Evolutionary conservation across 768 basidiomycete genomes (phyloP).

Genomic region (Leccinum uliginosum): DNA sequence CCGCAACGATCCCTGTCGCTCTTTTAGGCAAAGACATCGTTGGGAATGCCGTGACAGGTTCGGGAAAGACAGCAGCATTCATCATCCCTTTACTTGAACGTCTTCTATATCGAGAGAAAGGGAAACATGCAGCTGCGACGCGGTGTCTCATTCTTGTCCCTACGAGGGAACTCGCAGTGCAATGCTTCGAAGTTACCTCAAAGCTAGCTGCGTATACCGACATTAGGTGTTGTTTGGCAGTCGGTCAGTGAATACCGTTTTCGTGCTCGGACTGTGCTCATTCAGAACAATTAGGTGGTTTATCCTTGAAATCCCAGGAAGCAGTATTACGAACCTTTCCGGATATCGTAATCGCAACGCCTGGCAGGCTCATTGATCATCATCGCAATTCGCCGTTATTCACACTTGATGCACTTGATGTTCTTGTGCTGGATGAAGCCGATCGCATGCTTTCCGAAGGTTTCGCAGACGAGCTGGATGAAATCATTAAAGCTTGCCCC

Average conservation of each 20-base stretch:
- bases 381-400: conserved; percentile 93
- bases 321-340: conserved; percentile 78
- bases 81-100: conserved; percentile 93
- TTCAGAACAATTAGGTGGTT: conserved; percentile 56
- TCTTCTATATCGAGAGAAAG: conserved; percentile 85
- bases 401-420: conserved; percentile 86
- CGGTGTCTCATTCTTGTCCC: conserved; percentile 91
- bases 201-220: conserved; percentile 86
- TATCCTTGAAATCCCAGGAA: conserved; percentile 93
- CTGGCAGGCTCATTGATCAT: conserved; percentile 97
- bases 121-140: conserved; percentile 79
- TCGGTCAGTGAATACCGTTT: conserved; percentile 51
- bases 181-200: conserved; percentile 89
- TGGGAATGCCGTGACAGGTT: conserved; percentile 93
- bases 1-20: conserved; percentile 89
- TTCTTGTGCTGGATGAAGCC: conserved; percentile 94
- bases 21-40: conserved; percentile 95
- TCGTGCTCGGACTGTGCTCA: conserved; percentile 1
- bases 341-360: conserved; percentile 94
- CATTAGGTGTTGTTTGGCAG: conserved; percentile 85
- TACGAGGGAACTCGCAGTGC: conserved; percentile 92
- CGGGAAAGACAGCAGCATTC: conserved; percentile 98
- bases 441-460: conserved; percentile 96
- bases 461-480: conserved; percentile 89
- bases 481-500: conserved; percentile 91